A percentile compares a stretch with the other conserved stretches of the same genome.
phyloP scores from a whole-genome alignment of 176 grass and related monocot species.

The Eleusine indica region DNA sequence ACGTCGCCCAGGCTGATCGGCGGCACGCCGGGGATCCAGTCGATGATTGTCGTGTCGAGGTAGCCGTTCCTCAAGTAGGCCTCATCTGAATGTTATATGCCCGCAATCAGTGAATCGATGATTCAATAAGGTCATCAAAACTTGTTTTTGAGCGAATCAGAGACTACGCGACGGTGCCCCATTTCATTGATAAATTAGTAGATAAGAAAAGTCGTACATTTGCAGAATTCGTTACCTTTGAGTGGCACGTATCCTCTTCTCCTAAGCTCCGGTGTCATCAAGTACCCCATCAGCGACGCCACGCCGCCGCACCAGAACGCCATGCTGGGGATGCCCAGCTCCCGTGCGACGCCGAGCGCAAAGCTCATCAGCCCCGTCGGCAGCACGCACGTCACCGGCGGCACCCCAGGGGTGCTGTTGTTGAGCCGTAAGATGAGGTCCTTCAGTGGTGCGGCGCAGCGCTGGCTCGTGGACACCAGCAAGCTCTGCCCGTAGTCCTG shows the following conservation, averaged over 20 bases:
- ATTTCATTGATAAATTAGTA: too few species aligned
- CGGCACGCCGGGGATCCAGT: slow-evolving; percentile 25
- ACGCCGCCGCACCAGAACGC: slow-evolving; percentile 23
- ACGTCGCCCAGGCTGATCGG: slow-evolving; percentile 10
- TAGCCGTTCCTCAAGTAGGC: slow-evolving; percentile 6
- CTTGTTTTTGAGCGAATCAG: too few species aligned
- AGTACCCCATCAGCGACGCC: slow-evolving; percentile 13
- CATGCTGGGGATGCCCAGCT: slow-evolving; percentile 28
- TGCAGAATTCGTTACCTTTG: slow-evolving; percentile 12
- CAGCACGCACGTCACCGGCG: slow-evolving; percentile 34
- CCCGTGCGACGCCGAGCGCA: slow-evolving; percentile 25
- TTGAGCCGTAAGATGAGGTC: slow-evolving; percentile 22
- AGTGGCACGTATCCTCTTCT: slow-evolving; percentile 42
- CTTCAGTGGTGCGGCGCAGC: background rate
- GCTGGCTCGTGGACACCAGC: background rate
- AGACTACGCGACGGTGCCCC: too few species aligned
- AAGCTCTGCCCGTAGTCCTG: slow-evolving; percentile 9
- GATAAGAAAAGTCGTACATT: too few species aligned
- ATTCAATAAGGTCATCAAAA: too few species aligned
- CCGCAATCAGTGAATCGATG: too few species aligned
- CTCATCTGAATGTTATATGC: background rate
- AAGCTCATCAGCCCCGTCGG: slow-evolving; percentile 40
- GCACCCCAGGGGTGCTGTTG: background rate
- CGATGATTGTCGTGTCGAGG: background rate
- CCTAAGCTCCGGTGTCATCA: slow-evolving; percentile 39